A percentile compares a stretch with the other conserved stretches of the same genome.
Evolutionary conservation across 139 green algal genomes (phyloP).

Genomic region (Micromonas pusilla): DNA sequence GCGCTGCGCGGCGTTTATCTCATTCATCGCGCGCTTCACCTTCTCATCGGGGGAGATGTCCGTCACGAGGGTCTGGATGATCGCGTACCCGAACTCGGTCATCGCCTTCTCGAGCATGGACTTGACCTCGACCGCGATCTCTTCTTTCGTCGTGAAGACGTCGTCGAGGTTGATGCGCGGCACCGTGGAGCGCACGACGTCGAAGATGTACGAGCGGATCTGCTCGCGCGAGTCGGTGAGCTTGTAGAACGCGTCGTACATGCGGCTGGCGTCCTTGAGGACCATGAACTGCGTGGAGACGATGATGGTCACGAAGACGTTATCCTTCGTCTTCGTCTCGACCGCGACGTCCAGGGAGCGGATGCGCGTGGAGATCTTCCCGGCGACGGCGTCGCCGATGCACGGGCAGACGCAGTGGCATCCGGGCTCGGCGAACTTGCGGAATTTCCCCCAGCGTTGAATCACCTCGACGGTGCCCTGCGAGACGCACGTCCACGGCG

Average conservation of each 20-base stretch:
- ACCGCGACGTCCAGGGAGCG: conserved; percentile 65
- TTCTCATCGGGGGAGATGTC: conserved; percentile 40
- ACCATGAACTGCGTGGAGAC: conserved; percentile 72
- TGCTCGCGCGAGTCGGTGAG: conserved; percentile 39
- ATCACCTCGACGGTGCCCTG: conserved; percentile 1
- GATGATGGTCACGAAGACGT: conserved; percentile 66
- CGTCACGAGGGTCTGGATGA: conserved; percentile 76
- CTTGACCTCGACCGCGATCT: conserved; percentile 73
- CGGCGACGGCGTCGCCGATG: conserved; percentile 42
- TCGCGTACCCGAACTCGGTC: conserved; percentile 73
- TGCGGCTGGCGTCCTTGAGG: conserved; percentile 30
- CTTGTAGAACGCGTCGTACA: conserved; percentile 78
- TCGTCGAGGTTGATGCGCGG: conserved; percentile 57
- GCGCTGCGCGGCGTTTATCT: conserved; percentile 74
- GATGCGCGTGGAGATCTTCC: conserved; percentile 54
- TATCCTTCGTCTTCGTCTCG: conserved; percentile 76
- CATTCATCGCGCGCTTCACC: conserved; percentile 73
- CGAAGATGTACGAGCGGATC: conserved; percentile 52
- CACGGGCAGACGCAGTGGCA: conserved; percentile 10
- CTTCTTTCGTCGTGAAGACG: conserved; percentile 62
- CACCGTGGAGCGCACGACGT: conserved; percentile 62
- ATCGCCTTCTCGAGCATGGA: conserved; percentile 64
- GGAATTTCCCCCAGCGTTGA: conserved; percentile 14
- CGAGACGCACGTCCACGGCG: conserved; percentile 1
- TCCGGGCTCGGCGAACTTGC: background rate